A percentile compares a stretch with the other conserved stretches of the same genome.
Evolutionary conservation across 2,329 filamentous ascomycete genomes (phyloP).

Genomic region (Pezicula neosporulosa): DNA sequence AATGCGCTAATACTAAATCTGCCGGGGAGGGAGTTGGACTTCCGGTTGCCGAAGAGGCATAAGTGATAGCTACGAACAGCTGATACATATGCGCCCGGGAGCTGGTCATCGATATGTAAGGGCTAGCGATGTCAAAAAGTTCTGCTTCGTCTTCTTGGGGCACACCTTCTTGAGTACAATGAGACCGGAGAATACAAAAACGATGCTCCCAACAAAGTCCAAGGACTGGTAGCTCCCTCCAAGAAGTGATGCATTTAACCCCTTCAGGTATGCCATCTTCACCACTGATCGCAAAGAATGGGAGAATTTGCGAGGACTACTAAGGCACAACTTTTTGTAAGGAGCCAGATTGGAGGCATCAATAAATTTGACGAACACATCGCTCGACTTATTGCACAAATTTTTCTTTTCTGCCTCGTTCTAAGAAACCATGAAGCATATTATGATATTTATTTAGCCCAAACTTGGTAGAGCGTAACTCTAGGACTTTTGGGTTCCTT

Average conservation of each 20-base stretch:
- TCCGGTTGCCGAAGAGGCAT: too few species aligned
- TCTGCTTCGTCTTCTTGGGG: neutral
- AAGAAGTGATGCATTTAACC: constrained; percentile 35
- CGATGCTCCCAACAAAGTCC: constrained; percentile 53
- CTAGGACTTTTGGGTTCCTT: too few species aligned
- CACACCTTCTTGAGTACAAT: constrained; percentile 9
- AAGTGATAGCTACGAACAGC: too few species aligned
- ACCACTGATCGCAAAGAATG: constrained; percentile 47
- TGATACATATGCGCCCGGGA: too few species aligned
- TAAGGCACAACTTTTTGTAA: constrained; percentile 51
- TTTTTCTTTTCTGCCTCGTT: too few species aligned
- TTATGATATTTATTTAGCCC: too few species aligned
- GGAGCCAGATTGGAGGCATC: constrained; percentile 45
- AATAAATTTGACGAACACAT: constrained; percentile 59
- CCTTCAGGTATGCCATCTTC: constrained; percentile 55
- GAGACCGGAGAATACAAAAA: constrained; percentile 55
- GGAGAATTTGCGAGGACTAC: constrained; percentile 48
- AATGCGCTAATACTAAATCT: too few species aligned
- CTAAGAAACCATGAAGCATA: too few species aligned
- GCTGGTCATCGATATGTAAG: too few species aligned
- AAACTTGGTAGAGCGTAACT: too few species aligned
- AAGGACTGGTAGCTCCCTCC: constrained; percentile 47
- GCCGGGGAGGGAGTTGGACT: too few species aligned
- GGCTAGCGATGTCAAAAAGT: neutral
- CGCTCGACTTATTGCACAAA: constrained; percentile 50